A percentile compares a stretch with the other conserved stretches of the same genome.
phyloP scores from a whole-genome alignment of 768 basidiomycete species.

The Leccinellum luteum region DNA sequence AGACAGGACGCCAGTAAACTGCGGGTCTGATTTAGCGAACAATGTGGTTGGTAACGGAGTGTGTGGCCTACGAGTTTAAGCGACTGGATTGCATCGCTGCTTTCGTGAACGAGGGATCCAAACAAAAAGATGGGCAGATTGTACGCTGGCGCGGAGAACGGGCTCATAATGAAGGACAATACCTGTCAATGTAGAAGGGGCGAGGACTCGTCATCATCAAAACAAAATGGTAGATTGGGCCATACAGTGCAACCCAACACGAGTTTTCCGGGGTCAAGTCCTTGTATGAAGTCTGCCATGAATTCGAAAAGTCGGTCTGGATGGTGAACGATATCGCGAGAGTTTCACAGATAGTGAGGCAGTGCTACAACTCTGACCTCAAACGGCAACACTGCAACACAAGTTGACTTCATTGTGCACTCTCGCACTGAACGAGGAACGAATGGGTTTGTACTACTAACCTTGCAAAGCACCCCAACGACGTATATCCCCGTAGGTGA shows the following conservation, averaged over 20 bases:
- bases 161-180: slow-evolving; percentile 55
- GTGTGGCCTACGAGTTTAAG: slow-evolving; percentile 50
- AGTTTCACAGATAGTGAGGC: not conserved
- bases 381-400: too few relatives aligned
- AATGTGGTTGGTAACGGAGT: not conserved
- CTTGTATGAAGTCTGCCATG: slow-evolving; percentile 66
- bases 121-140: slow-evolving; percentile 85
- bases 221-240: not conserved
- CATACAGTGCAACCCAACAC: slow-evolving; percentile 62
- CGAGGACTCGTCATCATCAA: not conserved
- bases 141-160: slow-evolving; percentile 62
- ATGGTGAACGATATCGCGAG: not conserved
- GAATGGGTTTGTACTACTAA: too few relatives aligned
- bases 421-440: too few relatives aligned
- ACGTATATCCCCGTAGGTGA: not conserved
- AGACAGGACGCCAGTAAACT: slow-evolving; percentile 68
- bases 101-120: slow-evolving; percentile 71
- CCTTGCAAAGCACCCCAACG: not conserved
- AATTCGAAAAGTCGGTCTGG: not conserved
- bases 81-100: slow-evolving; percentile 59
- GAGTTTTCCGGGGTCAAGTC: slow-evolving; percentile 70
- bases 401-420: too few relatives aligned
- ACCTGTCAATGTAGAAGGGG: slow-evolving; percentile 45
- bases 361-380: too few relatives aligned
- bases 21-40: not conserved